phyloP scores from a whole-genome alignment of 495 filamentous ascomycete genomes.

The Daldinia caldariorum region DNA sequence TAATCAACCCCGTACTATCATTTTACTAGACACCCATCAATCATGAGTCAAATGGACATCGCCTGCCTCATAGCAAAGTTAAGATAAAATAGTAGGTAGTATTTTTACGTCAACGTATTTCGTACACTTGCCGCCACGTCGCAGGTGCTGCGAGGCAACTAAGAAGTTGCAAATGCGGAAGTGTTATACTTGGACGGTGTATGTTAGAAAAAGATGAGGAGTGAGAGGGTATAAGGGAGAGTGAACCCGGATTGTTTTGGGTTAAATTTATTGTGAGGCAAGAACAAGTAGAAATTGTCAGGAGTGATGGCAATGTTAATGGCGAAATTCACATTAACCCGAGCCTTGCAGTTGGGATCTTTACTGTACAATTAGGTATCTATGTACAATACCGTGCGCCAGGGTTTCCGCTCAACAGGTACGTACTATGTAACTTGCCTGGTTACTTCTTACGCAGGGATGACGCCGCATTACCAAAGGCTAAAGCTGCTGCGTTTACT shows the following conservation, averaged over 20 bases:
- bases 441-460: conserved; percentile 20
- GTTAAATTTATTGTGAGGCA: neutral
- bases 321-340: conserved; percentile 28
- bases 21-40: conserved; percentile 1
- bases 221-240: neutral
- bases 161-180: neutral
- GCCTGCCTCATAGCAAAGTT: neutral
- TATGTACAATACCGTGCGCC: conserved; percentile 16
- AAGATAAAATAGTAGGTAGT: neutral
- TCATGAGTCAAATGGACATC: neutral
- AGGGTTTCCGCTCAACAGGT: neutral
- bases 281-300: neutral
- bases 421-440: neutral
- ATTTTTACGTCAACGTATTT: neutral
- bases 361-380: no score
- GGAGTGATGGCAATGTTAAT: conserved; percentile 7
- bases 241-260: neutral
- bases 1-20: conserved; percentile 7
- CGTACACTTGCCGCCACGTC: neutral
- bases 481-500: neutral
- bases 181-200: neutral
- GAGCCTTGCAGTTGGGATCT: conserved; percentile 20
- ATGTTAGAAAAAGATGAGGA: neutral
- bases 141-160: neutral
- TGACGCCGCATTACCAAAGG: conserved; percentile 33